phyloP scores from a whole-genome alignment of 2,329 filamentous ascomycete genomes.

The Arachnomyces sp. region DNA sequence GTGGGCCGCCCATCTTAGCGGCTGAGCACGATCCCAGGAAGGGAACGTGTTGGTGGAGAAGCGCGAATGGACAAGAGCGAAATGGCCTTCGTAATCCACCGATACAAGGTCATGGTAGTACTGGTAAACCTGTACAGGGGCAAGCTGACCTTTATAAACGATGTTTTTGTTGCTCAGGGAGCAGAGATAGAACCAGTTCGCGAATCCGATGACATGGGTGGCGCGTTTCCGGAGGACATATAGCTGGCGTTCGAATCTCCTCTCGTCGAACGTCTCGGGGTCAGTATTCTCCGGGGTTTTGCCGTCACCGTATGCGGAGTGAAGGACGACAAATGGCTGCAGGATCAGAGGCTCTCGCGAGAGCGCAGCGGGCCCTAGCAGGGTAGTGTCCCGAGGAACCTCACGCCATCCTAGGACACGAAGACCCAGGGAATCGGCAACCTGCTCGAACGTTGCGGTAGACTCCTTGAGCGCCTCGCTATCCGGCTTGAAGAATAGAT shows the following conservation, averaged over 20 bases:
- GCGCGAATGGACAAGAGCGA: slow-evolving; percentile 90
- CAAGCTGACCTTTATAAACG: slow-evolving; percentile 95
- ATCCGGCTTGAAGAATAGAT: slow-evolving; percentile 98
- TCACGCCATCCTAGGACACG: slow-evolving; percentile 93
- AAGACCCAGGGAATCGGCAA: slow-evolving; percentile 78
- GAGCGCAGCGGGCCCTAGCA: slow-evolving; percentile 84
- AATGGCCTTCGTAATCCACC: slow-evolving; percentile 94
- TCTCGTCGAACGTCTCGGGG: slow-evolving; percentile 70
- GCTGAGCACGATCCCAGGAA: slow-evolving; percentile 95
- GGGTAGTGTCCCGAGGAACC: slow-evolving; percentile 84
- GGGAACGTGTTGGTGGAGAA: slow-evolving; percentile 99
- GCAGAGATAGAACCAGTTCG: slow-evolving; percentile 99
- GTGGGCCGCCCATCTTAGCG: slow-evolving; percentile 91
- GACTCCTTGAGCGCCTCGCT: slow-evolving; percentile 82
- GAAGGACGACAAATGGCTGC: slow-evolving; percentile 88
- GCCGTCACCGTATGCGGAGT: slow-evolving; percentile 73
- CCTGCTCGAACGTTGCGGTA: slow-evolving; percentile 85
- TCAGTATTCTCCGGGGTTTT: slow-evolving; percentile 71
- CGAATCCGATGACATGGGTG: slow-evolving; percentile 86
- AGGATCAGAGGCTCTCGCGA: slow-evolving; percentile 92
- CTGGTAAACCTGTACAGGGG: slow-evolving; percentile 90
- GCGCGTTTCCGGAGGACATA: slow-evolving; percentile 92
- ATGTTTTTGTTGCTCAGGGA: slow-evolving; percentile 97
- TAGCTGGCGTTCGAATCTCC: slow-evolving; percentile 82
- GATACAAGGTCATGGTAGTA: slow-evolving; percentile 97